Conservation (phyloP, 1,284 basidiomycete species). For the Leccinum laetum region DNA sequence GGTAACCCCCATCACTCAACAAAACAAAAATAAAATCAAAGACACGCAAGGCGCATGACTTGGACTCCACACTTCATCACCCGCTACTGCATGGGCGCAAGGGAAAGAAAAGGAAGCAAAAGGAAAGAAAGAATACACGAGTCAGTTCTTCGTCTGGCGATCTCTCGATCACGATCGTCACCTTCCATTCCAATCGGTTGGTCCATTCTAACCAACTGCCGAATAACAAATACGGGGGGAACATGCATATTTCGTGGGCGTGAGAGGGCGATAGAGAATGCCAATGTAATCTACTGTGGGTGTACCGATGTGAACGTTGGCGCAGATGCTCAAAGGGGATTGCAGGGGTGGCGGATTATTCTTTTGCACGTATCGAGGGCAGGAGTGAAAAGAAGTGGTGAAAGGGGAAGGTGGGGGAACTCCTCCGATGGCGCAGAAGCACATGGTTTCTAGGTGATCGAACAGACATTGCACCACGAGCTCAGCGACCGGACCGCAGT, state of each 20-base stretch:
- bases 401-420: background rate
- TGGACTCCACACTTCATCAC: background rate
- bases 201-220: background rate
- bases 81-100: background rate
- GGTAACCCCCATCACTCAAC: background rate
- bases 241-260: background rate
- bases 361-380: conserved; percentile 10
- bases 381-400: background rate
- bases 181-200: background rate
- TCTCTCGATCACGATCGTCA: conserved; percentile 22
- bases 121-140: background rate
- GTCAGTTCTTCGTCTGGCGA: conserved; percentile 4
- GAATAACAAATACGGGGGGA: background rate
- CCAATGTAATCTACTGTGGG: background rate
- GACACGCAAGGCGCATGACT: background rate
- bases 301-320: background rate
- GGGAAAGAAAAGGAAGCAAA: background rate
- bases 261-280: background rate
- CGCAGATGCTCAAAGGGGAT: background rate
- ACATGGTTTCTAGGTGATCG: conserved; percentile 9
- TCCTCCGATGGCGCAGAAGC: background rate
- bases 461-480: background rate
- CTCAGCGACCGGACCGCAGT: conserved; percentile 15
- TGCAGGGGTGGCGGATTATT: background rate
- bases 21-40: background rate